Evolutionary conservation across 257 asterid genomes (phyloP).

Genomic region (Gynochthodes officinalis): DNA sequence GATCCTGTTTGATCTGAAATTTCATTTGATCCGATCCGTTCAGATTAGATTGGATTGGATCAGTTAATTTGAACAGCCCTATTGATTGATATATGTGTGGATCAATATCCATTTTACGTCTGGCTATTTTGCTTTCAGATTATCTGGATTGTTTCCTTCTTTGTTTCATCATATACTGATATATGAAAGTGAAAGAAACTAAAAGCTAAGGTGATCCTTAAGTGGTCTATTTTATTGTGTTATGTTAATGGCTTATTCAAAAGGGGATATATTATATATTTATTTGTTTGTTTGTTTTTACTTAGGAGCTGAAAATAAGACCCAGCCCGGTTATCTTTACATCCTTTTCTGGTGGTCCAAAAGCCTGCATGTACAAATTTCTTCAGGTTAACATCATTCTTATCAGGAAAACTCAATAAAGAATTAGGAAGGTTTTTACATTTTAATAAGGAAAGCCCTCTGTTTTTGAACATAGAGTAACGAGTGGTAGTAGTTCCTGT

Average conservation of each 20-base stretch:
- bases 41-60: too few relatives aligned
- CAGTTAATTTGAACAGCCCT: too few relatives aligned
- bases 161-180: not conserved
- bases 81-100: not conserved
- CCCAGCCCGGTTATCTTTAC: constrained; percentile 92
- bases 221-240: not conserved
- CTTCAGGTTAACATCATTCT: constrained; percentile 62
- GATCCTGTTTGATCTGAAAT: too few relatives aligned
- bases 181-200: not conserved
- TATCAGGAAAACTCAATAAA: not conserved
- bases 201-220: constrained; percentile 1
- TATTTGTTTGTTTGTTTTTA: not conserved
- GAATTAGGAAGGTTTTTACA: not conserved
- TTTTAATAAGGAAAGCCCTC: not conserved
- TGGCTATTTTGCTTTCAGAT: not conserved
- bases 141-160: not conserved
- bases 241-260: not conserved
- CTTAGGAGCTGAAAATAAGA: constrained; percentile 77
- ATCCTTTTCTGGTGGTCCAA: constrained; percentile 95
- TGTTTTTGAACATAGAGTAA: not conserved
- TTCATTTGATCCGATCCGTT: too few relatives aligned
- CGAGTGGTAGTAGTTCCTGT: not conserved
- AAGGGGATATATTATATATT: not conserved
- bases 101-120: not conserved
- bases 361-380: constrained; percentile 94